phyloP scores from a whole-genome alignment of 441 rosid species.

The Gossypium davidsonii region DNA sequence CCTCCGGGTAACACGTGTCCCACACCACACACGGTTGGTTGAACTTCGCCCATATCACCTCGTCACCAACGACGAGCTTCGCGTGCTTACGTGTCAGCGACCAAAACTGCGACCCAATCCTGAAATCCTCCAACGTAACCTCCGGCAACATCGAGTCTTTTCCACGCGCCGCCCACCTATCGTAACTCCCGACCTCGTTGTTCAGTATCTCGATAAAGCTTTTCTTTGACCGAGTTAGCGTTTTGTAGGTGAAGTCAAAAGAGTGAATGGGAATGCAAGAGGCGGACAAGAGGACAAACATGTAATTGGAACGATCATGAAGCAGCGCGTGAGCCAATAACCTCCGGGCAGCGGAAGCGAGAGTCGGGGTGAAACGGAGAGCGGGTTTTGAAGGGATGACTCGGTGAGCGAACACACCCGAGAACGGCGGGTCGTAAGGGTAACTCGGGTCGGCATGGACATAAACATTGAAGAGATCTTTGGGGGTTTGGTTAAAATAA shows the following conservation, averaged over 20 bases:
- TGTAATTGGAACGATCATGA: conserved; percentile 42
- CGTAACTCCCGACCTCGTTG: conserved; percentile 45
- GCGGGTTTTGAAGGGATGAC: conserved; percentile 50
- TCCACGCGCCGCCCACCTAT: conserved; percentile 79
- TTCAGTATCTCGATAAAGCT: conserved; percentile 68
- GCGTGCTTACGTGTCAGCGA: conserved; percentile 61
- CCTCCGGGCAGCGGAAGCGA: conserved; percentile 63
- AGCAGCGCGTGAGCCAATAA: conserved; percentile 60
- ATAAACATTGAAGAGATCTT: conserved; percentile 46
- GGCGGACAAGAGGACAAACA: conserved; percentile 65
- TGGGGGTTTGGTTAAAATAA: conserved; percentile 36
- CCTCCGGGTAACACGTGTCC: conserved; percentile 64
- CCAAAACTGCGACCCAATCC: conserved; percentile 88
- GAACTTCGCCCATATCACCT: conserved; percentile 53
- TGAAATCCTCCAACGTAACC: conserved; percentile 53
- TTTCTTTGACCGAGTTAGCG: conserved; percentile 27
- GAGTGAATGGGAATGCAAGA: conserved; percentile 64
- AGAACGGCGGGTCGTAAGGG: conserved; percentile 34
- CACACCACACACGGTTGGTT: conserved; percentile 37
- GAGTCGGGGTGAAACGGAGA: conserved; percentile 45
- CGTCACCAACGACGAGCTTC: conserved; percentile 46
- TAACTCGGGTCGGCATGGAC: conserved; percentile 57
- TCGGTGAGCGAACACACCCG: conserved; percentile 49
- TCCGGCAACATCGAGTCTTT: conserved; percentile 55
- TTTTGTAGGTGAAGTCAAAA: conserved; percentile 42